Base-by-base conservation (phyloP, 139 green algal species). In the Chlorella sp. region DNA sequence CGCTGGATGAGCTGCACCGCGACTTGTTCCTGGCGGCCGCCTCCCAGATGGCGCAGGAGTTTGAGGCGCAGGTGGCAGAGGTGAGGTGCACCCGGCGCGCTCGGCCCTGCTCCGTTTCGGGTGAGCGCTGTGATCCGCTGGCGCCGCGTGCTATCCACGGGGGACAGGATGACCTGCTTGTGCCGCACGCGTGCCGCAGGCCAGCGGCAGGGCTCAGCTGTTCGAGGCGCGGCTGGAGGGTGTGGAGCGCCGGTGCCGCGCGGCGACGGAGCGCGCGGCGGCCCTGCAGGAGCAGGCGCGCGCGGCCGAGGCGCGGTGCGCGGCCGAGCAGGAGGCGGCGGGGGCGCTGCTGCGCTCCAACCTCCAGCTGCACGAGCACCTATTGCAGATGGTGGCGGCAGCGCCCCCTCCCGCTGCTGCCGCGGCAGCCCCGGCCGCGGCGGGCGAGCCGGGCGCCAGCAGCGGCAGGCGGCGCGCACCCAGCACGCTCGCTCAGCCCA, bases 11-110 rank as follows among this genome's bases (percentile, higher is more conserved):
- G 21, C 19, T 50, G 71, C 43, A 77, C 42, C 42, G 46, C 5
- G 43, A 53, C 9, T 46, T 78, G 8, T 64, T 78, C 45, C 25
- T 70, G 29, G 59, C 71, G 21, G 71, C 71, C 0, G 71, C 71
- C 14, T 27, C 38, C 23, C 40, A 77, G 29, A 33, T 78, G 5
- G 41, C 61, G 5, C 12, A 36, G 27, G 46, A 58, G 33, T 71
- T 43, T 27, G 56, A 19, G 2, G 46, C 46, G 25, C 55, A 53
- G 15, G 45, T 78, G 36, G 46, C 42, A 12, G 60, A 66, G 68
- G 68, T 55, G 33, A 33, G 66, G 29, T 29, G 4, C 27, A 3
- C 2, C 11, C 7, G 38, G 29, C 12, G 3, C 29, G 14, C 6
- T 17, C 33, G 53, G 53, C 53, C 23, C 3, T 25, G 17, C 53